phyloP scores from a whole-genome alignment of 345 rosid genomes.

The Iberis pinnata region DNA sequence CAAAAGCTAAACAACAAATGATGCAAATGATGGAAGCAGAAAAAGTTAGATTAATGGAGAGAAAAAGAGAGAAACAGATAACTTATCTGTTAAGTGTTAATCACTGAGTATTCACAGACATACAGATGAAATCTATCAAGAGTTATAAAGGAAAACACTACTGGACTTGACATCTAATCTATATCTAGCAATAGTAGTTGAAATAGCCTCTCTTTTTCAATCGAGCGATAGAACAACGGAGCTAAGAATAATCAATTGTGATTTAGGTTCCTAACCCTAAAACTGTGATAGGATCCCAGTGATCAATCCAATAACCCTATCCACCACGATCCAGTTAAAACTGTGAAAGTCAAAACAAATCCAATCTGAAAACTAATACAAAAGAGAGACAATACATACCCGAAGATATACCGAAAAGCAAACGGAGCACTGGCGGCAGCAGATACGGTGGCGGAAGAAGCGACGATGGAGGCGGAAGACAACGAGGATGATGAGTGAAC shows the following conservation, averaged over 20 bases:
- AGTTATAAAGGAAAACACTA: too few species aligned
- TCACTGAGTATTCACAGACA: too few species aligned
- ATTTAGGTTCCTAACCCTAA: neutral
- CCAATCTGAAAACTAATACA: slow-evolving; percentile 8
- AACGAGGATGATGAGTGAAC: slow-evolving; percentile 47
- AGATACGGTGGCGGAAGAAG: slow-evolving; percentile 53
- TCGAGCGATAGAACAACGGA: neutral
- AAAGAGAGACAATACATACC: slow-evolving; percentile 41
- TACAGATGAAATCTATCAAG: too few species aligned
- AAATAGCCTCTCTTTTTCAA: neutral
- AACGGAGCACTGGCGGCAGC: slow-evolving; percentile 63
- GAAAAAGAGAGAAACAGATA: too few species aligned
- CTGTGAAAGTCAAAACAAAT: slow-evolving; percentile 18
- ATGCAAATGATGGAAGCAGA: too few species aligned
- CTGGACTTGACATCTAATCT: too few species aligned
- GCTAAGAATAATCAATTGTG: neutral
- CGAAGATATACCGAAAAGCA: slow-evolving; percentile 67
- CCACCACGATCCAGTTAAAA: slow-evolving; percentile 15
- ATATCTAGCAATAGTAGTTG: neutral
- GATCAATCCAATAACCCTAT: slow-evolving; percentile 1
- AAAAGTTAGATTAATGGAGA: too few species aligned
- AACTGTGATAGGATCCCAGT: neutral
- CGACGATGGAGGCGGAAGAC: too few species aligned
- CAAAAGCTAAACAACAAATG: neutral
- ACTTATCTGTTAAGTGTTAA: too few species aligned